phyloP scores from a whole-genome alignment of 2,329 filamentous ascomycete species.

The Penicillium janthinellum region DNA sequence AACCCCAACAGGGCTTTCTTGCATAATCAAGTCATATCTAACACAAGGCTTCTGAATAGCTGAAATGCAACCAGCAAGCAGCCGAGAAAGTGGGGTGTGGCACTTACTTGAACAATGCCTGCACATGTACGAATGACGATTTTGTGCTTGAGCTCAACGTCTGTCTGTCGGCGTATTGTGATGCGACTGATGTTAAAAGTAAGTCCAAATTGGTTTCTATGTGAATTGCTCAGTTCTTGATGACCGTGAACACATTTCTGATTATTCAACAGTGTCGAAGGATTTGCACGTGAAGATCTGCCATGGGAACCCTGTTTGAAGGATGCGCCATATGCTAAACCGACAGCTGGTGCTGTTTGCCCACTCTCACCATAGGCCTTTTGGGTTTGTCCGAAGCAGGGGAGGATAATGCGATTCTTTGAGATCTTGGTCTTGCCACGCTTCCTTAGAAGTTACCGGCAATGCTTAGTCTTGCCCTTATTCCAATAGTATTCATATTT shows the following conservation, averaged over 20 bases:
- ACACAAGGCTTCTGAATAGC: not conserved
- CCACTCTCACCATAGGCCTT: not conserved
- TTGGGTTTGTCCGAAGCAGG: not conserved
- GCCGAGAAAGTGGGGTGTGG: constrained; percentile 5
- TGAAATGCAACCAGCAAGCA: constrained; percentile 8
- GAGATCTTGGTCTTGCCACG: too few relatives aligned
- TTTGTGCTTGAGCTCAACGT: constrained; percentile 2
- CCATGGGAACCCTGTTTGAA: constrained; percentile 2
- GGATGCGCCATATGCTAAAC: not conserved
- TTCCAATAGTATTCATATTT: too few relatives aligned
- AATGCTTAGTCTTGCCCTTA: too few relatives aligned
- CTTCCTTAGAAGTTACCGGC: too few relatives aligned
- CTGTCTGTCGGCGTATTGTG: constrained; percentile 5
- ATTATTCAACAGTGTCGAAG: constrained; percentile 7
- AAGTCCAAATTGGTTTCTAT: not conserved
- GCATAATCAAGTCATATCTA: not conserved
- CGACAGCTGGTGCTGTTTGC: not conserved
- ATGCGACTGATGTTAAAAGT: constrained; percentile 6
- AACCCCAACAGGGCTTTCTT: not conserved
- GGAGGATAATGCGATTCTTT: too few relatives aligned
- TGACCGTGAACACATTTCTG: not conserved
- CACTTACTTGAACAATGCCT: constrained; percentile 4
- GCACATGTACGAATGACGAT: constrained; percentile 5
- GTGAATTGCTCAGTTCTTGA: not conserved
- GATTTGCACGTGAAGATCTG: constrained; percentile 8